Evolutionary conservation across 257 asterid genomes (phyloP), one percentile per base, ranked within the genome.

Genomic region (Thymus mandschuricus): DNA sequence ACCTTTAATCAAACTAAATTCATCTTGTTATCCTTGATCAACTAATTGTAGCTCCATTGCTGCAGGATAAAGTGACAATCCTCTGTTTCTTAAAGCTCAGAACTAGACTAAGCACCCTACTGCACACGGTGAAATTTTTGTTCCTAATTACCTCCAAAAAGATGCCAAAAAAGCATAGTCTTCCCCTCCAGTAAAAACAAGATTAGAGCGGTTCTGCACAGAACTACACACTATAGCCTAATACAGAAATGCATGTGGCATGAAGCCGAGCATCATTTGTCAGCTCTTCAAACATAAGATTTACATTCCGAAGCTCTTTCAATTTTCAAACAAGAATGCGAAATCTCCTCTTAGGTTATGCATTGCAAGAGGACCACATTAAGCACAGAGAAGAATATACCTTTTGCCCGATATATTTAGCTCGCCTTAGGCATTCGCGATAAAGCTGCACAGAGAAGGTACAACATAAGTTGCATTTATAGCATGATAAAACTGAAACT

Each of bases 371-470:
- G 8, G 62, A 55, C 3, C 29, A 56, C 56, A 69, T 27, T 46
- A 50, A 46, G 49, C 34, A 33, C 56, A 65, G 67, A 72, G 61
- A 10, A 77, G 12, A 11, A 67, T 41, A 40, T 83, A 90, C 97
- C 98, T 89, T 88, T 34, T 83, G 83, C 64, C 97, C 99, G 62
- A 91, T 83, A 68, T 82, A 94, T 72, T 91, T 94, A 64, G 97
- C 99, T 72, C 99, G 89, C 55, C 97, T 82, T 72, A 94, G 84
- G 82, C 97, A 94, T 79, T 91, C 97, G 0, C 96, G 92, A 69
- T 89, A 94, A 56, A 94, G 96, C 98, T 90, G 84, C 83, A 86
- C 31, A 75, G 28, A 60, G 51, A 73, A 69, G 27, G 49, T 64
- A 60, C 10, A 61, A 68, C 21, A 30, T 52, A 45, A 46, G 54